These are phyloP conservation scores for Leccinum pallidistipes DNA, from an alignment of 1,284 basidiomycete species.

Conservation along the genomic window DNA sequence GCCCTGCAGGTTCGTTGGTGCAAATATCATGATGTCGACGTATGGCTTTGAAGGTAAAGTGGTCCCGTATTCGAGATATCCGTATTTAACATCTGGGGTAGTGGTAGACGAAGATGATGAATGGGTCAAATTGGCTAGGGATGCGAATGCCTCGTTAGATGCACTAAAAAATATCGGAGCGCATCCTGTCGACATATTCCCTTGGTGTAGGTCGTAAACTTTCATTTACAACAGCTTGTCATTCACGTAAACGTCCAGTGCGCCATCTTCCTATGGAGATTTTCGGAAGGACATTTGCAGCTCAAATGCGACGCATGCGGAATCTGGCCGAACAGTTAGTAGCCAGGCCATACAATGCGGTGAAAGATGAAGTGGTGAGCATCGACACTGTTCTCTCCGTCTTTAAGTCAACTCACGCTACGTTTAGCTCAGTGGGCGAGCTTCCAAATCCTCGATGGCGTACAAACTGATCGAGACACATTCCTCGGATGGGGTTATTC, in stretches of 20 bases:
- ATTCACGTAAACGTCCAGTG: background rate
- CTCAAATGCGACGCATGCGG: slow-evolving; percentile 8
- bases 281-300: slow-evolving; percentile 3
- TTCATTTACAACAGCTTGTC: background rate
- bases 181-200: slow-evolving; percentile 1
- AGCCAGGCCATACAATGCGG: background rate
- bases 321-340: slow-evolving; percentile 3
- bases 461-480: slow-evolving; percentile 2
- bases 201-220: slow-evolving; percentile 1
- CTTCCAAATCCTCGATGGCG: slow-evolving; percentile 7
- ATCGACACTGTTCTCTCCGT: background rate
- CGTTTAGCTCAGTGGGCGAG: slow-evolving; percentile 5
- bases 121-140: slow-evolving; percentile 7
- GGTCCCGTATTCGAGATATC: background rate
- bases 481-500: slow-evolving; percentile 1
- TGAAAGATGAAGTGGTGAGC: slow-evolving; percentile 5
- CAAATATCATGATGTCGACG: slow-evolving; percentile 6
- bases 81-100: background rate
- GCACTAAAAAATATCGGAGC: slow-evolving; percentile 4
- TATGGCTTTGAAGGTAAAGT: slow-evolving; percentile 8
- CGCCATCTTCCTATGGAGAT: slow-evolving; percentile 4
- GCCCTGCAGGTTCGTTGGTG: slow-evolving; percentile 1
- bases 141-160: slow-evolving; percentile 5
- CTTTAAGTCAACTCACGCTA: background rate
- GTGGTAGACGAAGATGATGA: slow-evolving; percentile 3